These are phyloP conservation scores for Irpex rosettiformis DNA, from an alignment of 1,284 basidiomycete species.

Conservation along the genomic window DNA sequence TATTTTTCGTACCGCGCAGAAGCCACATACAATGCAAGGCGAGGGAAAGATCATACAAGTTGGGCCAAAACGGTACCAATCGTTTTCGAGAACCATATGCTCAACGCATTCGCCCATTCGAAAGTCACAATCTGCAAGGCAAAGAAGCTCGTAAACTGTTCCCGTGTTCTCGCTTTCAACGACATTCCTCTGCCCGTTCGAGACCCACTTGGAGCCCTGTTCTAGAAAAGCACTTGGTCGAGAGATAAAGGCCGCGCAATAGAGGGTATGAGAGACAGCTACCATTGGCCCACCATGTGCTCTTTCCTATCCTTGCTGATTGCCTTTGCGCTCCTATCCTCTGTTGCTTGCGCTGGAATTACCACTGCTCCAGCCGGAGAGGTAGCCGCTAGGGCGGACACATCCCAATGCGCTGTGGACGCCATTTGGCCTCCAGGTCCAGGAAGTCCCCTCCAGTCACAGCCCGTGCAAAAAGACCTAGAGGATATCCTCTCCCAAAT, in stretches of 20 bases:
- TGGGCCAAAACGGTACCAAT: neutral
- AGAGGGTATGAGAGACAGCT: neutral
- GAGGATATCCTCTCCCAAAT: slow-evolving; percentile 41
- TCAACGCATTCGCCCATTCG: neutral
- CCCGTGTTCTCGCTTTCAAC: neutral
- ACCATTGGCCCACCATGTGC: neutral
- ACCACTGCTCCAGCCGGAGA: neutral
- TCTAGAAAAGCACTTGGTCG: neutral
- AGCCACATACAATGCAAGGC: neutral
- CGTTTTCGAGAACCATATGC: neutral
- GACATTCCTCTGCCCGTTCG: neutral
- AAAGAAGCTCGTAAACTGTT: neutral
- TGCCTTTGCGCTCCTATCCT: neutral
- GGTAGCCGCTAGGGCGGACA: slow-evolving; percentile 6
- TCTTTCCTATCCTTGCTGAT: neutral
- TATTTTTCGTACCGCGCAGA: neutral
- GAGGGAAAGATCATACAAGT: slow-evolving; percentile 1
- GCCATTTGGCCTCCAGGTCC: slow-evolving; percentile 47
- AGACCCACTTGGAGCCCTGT: neutral
- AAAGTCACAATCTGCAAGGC: neutral
- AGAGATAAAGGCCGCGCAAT: neutral
- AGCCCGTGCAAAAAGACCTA: slow-evolving; percentile 42
- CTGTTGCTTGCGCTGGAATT: neutral
- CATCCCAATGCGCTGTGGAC: slow-evolving; percentile 20
- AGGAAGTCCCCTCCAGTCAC: slow-evolving; percentile 36